Conservation (phyloP, 2,329 filamentous ascomycete species). For the Stagonosporopsis cucurbitacearum region DNA sequence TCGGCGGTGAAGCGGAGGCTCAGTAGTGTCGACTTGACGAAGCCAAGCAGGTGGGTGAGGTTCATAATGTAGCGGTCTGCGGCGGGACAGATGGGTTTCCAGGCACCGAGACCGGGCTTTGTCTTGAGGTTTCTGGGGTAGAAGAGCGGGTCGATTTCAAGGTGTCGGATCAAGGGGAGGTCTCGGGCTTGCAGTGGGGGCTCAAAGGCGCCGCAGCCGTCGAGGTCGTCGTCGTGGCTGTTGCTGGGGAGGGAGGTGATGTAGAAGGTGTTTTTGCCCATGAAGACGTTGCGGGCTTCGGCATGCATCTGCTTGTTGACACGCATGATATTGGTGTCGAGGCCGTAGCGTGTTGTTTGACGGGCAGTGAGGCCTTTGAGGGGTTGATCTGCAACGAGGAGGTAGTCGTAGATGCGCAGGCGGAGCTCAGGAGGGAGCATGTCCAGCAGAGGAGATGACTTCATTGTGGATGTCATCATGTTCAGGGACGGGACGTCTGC, state of each 20-base stretch:
- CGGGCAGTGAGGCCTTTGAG: slow-evolving; percentile 31
- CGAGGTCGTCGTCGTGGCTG: slow-evolving; percentile 2
- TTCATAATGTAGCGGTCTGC: slow-evolving; percentile 34
- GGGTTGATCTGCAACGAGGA: slow-evolving; percentile 29
- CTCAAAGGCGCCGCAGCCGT: slow-evolving; percentile 31
- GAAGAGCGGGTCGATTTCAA: slow-evolving; percentile 40
- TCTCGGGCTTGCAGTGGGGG: slow-evolving; percentile 33
- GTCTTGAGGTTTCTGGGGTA: slow-evolving; percentile 19
- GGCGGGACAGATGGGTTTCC: slow-evolving; percentile 25
- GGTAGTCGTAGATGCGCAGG: slow-evolving; percentile 37
- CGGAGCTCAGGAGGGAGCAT: slow-evolving; percentile 41
- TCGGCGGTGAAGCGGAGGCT: slow-evolving; percentile 25
- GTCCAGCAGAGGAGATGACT: slow-evolving; percentile 25
- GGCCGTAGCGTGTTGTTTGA: slow-evolving; percentile 34
- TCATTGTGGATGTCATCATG: background rate
- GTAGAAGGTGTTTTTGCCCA: slow-evolving; percentile 50
- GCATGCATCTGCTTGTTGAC: slow-evolving; percentile 49
- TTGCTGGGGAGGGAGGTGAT: slow-evolving; percentile 26
- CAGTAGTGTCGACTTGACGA: slow-evolving; percentile 18
- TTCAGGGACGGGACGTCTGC: slow-evolving; percentile 1
- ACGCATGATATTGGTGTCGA: slow-evolving; percentile 47
- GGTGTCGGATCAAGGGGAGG: slow-evolving; percentile 31
- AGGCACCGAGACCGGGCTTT: slow-evolving; percentile 1
- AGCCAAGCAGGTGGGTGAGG: slow-evolving; percentile 23
- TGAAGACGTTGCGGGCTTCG: slow-evolving; percentile 52